A percentile compares a stretch with the other conserved stretches of the same genome.
These are phyloP conservation scores for Dendrobium chrysotoxum DNA, from an alignment of 106 monocot genomes.

Conservation along the genomic window DNA sequence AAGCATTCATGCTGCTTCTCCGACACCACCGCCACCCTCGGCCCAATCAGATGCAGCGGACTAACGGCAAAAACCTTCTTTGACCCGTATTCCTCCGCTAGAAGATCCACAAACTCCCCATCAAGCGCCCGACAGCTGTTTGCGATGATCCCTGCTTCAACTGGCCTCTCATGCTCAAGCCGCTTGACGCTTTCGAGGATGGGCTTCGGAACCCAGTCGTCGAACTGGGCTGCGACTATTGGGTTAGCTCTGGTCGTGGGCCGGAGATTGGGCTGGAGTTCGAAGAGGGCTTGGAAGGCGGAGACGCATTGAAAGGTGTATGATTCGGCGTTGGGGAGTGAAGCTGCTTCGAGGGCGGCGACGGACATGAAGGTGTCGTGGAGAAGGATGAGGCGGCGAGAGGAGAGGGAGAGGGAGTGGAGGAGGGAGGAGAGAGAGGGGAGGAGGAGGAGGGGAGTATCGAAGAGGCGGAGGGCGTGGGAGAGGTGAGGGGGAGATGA, in stretches of 20 bases:
- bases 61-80: constrained; percentile 47
- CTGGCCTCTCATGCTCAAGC: background rate
- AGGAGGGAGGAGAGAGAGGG: constrained; percentile 32
- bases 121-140: constrained; percentile 56
- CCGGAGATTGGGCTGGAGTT: background rate
- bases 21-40: background rate
- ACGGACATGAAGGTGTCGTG: constrained; percentile 56
- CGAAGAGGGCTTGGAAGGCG: constrained; percentile 13
- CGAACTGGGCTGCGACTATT: constrained; percentile 17
- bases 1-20: constrained; percentile 29
- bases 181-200: constrained; percentile 17
- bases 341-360: constrained; percentile 30
- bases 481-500: background rate
- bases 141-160: constrained; percentile 25
- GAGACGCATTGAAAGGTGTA: constrained; percentile 53
- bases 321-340: constrained; percentile 37
- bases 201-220: background rate
- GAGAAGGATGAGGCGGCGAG: constrained; percentile 48
- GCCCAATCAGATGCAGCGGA: constrained; percentile 26
- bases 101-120: constrained; percentile 42
- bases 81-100: constrained; percentile 3
- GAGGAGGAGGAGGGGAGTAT: constrained; percentile 15
- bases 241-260: constrained; percentile 1
- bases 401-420: constrained; percentile 31
- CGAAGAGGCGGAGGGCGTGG: constrained; percentile 2